A percentile compares a stretch with the other conserved stretches of the same genome.
Conservation (phyloP, 345 rosid species). For the Corchorus olitorius region DNA sequence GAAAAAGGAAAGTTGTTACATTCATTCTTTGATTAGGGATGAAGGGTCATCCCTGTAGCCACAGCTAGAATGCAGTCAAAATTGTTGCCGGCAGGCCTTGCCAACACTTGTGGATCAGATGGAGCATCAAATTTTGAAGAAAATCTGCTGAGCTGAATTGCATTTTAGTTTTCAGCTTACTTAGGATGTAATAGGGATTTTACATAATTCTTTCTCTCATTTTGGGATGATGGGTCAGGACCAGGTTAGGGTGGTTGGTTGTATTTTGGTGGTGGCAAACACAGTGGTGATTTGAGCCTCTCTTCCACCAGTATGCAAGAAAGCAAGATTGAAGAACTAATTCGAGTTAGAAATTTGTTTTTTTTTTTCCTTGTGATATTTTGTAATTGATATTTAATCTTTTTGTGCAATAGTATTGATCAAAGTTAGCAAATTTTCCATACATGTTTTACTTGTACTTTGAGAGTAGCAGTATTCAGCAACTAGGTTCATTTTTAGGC, state of each 20-base stretch:
- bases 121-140: constrained; percentile 1
- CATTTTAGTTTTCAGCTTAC: constrained; percentile 28
- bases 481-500: not conserved
- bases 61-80: constrained; percentile 10
- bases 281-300: not conserved
- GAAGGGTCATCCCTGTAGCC: constrained; percentile 6
- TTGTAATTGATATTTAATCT: constrained; percentile 17
- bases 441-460: not conserved
- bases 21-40: constrained; percentile 41
- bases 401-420: constrained; percentile 4
- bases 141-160: constrained; percentile 25
- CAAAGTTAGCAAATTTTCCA: not conserved
- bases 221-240: not conserved
- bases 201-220: not conserved
- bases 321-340: not conserved
- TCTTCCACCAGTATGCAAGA: constrained; percentile 17
- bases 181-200: constrained; percentile 7
- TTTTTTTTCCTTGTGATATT: constrained; percentile 3
- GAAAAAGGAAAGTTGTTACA: constrained; percentile 17
- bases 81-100: constrained; percentile 13
- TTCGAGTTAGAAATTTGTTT: constrained; percentile 26
- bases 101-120: constrained; percentile 1
- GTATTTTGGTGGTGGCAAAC: not conserved
- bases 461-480: not conserved
- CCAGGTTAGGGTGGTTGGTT: not conserved